A percentile compares a stretch with the other conserved stretches of the same genome.
Evolutionary conservation across 192 early-diverging fungal species (phyloP).

Genomic region (Backusella sp.): DNA sequence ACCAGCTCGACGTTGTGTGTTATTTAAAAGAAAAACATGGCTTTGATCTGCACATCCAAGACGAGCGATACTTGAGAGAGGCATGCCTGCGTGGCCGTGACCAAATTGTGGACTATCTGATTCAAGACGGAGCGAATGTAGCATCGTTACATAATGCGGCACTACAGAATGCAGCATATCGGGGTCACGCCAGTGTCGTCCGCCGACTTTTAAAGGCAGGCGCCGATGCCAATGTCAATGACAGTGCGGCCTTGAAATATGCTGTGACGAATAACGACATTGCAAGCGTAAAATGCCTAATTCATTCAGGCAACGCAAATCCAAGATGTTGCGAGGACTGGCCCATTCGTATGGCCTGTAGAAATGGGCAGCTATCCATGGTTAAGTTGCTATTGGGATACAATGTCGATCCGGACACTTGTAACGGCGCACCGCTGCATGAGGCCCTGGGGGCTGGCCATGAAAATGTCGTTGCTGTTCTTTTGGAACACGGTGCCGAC

Average conservation of each 20-base stretch:
- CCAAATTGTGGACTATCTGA: slow-evolving; percentile 23
- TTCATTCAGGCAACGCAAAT: slow-evolving; percentile 8
- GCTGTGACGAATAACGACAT: not conserved
- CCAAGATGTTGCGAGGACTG: slow-evolving; percentile 9
- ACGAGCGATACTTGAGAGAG: slow-evolving; percentile 24
- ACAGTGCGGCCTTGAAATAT: not conserved
- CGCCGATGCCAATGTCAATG: slow-evolving; percentile 17
- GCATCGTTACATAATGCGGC: slow-evolving; percentile 30
- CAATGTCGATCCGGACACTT: not conserved
- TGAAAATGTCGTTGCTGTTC: not conserved
- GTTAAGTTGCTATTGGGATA: not conserved
- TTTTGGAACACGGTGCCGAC: slow-evolving; percentile 11
- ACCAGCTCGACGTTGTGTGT: slow-evolving; percentile 20
- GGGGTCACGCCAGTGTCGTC: slow-evolving; percentile 3
- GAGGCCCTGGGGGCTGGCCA: slow-evolving; percentile 7
- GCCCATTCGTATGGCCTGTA: slow-evolving; percentile 10
- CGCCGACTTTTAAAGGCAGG: slow-evolving; percentile 18
- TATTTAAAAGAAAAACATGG: slow-evolving; percentile 21
- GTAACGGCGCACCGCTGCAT: slow-evolving; percentile 9
- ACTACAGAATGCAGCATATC: slow-evolving; percentile 27
- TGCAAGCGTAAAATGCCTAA: not conserved
- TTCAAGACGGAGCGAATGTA: slow-evolving; percentile 23
- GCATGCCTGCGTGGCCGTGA: slow-evolving; percentile 26
- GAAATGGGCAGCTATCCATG: not conserved
- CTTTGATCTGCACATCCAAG: slow-evolving; percentile 23